Evolutionary conservation across 768 basidiomycete genomes (phyloP).

Genomic region (Tricholoma terreum): DNA sequence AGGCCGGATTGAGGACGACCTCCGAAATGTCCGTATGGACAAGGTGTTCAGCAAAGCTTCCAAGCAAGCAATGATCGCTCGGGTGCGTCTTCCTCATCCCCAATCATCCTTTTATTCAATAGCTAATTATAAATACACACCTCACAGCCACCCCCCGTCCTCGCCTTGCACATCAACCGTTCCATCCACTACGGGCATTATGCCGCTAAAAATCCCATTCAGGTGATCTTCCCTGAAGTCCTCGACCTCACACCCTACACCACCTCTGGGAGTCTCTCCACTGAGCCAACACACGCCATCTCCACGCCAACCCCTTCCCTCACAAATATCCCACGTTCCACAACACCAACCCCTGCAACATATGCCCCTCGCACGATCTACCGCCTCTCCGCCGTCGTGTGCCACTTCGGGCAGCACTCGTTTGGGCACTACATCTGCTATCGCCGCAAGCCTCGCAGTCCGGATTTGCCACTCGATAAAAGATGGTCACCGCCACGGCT

Average conservation of each 20-base stretch:
- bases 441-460: constrained; percentile 71
- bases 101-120: neutral
- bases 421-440: constrained; percentile 96
- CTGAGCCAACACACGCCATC: constrained; percentile 65
- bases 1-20: constrained; percentile 78
- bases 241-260: constrained; percentile 89
- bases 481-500: constrained; percentile 33
- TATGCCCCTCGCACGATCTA: constrained; percentile 72
- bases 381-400: constrained; percentile 80
- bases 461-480: constrained; percentile 35
- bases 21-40: constrained; percentile 79
- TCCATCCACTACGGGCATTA: constrained; percentile 77
- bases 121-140: neutral
- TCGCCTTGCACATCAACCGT: constrained; percentile 89
- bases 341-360: constrained; percentile 55
- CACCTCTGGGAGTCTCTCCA: constrained; percentile 76
- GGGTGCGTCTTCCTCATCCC: constrained; percentile 47
- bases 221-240: constrained; percentile 79
- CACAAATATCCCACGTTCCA: constrained; percentile 33
- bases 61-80: constrained; percentile 89
- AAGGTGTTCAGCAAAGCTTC: constrained; percentile 71
- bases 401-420: constrained; percentile 89
- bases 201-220: constrained; percentile 81
- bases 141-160: constrained; percentile 77
- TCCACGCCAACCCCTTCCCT: constrained; percentile 55